A percentile compares a stretch with the other conserved stretches of the same genome.
These are phyloP conservation scores for Saturnispora serradocipensis DNA, from an alignment of 805 yeast genomes.

Conservation along the genomic window DNA sequence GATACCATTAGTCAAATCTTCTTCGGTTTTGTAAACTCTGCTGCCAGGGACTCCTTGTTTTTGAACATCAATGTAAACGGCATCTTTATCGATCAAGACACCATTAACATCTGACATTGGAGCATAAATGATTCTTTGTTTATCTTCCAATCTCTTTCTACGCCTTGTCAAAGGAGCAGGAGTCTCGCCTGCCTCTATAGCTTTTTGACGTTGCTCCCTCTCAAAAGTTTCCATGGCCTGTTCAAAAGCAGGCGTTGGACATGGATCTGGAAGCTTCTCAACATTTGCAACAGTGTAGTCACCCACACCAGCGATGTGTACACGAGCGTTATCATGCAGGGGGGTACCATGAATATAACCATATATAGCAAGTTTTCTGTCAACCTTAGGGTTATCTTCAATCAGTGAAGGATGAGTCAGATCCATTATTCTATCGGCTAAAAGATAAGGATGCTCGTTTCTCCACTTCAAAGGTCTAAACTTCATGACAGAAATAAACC, in stretches of 20 bases:
- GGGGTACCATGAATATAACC: conserved; percentile 96
- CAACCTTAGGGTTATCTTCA: conserved; percentile 71
- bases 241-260: conserved; percentile 93
- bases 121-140: conserved; percentile 89
- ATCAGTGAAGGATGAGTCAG: conserved; percentile 84
- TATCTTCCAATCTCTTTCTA: conserved; percentile 87
- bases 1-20: conserved; percentile 43
- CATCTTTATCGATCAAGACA: conserved; percentile 91
- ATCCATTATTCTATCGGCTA: conserved; percentile 85
- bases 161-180: conserved; percentile 44
- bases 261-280: conserved; percentile 94
- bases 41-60: background rate
- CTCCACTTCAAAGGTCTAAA: conserved; percentile 99
- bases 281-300: conserved; percentile 68
- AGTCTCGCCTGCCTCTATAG: conserved; percentile 47
- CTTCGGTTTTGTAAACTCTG: conserved; percentile 22
- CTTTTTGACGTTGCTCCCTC: conserved; percentile 59
- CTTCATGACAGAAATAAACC: conserved; percentile 95
- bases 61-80: conserved; percentile 87
- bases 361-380: conserved; percentile 82
- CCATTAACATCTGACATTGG: conserved; percentile 99
- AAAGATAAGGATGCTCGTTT: conserved; percentile 91
- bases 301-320: conserved; percentile 95
- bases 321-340: conserved; percentile 54
- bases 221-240: conserved; percentile 76